Evolutionary conservation across 2,329 filamentous ascomycete genomes (phyloP), one percentile per base, ranked within the genome.

Genomic region (Fusarium buharicum): DNA sequence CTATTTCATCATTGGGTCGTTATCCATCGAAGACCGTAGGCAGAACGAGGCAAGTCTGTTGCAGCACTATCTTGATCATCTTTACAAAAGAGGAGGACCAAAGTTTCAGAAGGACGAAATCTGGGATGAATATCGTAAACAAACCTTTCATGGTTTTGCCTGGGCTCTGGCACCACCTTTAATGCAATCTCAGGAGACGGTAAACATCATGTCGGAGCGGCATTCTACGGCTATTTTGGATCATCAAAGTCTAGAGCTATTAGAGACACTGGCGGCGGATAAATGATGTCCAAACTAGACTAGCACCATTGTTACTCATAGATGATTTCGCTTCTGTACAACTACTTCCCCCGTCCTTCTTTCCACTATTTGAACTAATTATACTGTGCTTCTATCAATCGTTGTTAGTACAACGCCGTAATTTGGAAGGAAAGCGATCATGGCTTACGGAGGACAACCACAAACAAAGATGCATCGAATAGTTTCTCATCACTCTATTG

Each of bases 171-270:
- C 51, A 14, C 41, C 48, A 0, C 48, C 62, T 1, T 62, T 1
- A 45, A 62, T 37, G 9, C 9, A 12, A 11, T 11, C 9, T 30
- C 11, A 30, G 9, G 28, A 10, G 11, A 12, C 11, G 4, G 28
- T 36, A 4, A 7, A 36, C 24, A 24, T 13, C 0, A 66, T 66
- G 50, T 38, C 51, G 6, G 41, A 52, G 6, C 37, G 59, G 3
- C 46, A 66, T 22, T 43, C 37, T 9, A 28, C 39, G 3, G 54
- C 63, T 4, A 66, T 66, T 16, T n/a, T 43, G 7, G 62, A 66
- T n/a, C 55, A 63, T 17, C 39, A 52, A 7, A 57, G 59, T 6
- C 30, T 66, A 5, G 51, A 66, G 13, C 10, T 66, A 0, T n/a
- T 66, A 1, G 54, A 60, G 24, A 16, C 3, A 39, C 11, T 30